phyloP scores from a whole-genome alignment of 129 eudicot species.

The Solidago caesia region DNA sequence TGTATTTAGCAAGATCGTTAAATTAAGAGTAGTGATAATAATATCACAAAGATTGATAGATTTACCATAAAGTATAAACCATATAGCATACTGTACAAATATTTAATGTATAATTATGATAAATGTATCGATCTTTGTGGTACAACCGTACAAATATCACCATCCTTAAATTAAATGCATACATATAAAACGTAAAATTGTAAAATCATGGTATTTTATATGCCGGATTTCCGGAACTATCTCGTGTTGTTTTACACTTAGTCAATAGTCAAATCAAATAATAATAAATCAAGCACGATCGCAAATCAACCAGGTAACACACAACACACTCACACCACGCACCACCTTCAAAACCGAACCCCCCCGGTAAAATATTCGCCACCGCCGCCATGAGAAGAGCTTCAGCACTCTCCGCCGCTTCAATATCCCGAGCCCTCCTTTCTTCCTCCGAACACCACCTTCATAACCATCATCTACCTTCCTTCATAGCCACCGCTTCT shows the following conservation, averaged over 20 bases:
- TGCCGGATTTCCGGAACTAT: too few species aligned
- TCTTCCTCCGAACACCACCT: slow-evolving; percentile 35
- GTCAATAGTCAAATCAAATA: background rate
- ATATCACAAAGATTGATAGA: too few species aligned
- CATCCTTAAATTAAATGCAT: too few species aligned
- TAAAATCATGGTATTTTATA: too few species aligned
- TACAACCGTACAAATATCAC: too few species aligned
- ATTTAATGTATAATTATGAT: too few species aligned
- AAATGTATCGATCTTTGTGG: too few species aligned
- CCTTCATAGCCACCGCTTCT: slow-evolving; percentile 39
- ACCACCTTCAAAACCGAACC: slow-evolving; percentile 16
- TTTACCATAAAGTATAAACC: too few species aligned
- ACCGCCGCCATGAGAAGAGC: slow-evolving; percentile 44
- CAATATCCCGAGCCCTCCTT: slow-evolving; percentile 42
- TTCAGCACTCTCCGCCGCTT: slow-evolving; percentile 39
- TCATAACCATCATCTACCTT: slow-evolving; percentile 34
- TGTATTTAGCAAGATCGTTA: too few species aligned
- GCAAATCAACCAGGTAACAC: slow-evolving; percentile 33
- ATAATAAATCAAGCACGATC: slow-evolving; percentile 1
- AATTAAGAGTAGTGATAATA: too few species aligned
- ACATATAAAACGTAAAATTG: too few species aligned
- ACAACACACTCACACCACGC: background rate
- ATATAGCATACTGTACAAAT: too few species aligned
- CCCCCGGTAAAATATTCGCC: slow-evolving; percentile 6
- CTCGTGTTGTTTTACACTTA: background rate